Conservation (phyloP, 768 basidiomycete genomes). For the Panus rudis region DNA sequence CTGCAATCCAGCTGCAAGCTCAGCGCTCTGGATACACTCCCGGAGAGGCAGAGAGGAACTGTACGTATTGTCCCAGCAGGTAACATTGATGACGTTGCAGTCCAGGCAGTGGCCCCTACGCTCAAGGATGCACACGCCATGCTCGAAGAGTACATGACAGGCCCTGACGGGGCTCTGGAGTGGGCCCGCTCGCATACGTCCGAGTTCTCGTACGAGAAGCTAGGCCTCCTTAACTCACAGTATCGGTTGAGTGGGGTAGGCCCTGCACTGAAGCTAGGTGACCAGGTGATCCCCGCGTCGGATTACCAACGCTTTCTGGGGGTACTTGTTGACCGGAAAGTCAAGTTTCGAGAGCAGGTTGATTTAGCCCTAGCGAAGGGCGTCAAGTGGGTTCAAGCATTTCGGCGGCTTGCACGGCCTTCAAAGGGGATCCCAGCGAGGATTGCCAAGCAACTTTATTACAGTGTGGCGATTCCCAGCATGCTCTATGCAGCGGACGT, state of each 20-base stretch:
- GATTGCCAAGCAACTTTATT: conserved; percentile 19
- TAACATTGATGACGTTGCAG: conserved; percentile 13
- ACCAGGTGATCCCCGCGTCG: conserved; percentile 15
- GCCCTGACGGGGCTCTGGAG: conserved; percentile 14
- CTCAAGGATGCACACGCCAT: conserved; percentile 3
- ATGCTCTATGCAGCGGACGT: conserved; percentile 29
- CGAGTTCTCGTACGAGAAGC: conserved; percentile 15
- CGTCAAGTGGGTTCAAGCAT: conserved; percentile 13
- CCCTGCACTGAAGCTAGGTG: conserved; percentile 9
- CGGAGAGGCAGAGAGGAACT: no score
- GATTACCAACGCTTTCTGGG: conserved; percentile 21
- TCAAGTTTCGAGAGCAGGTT: conserved; percentile 18
- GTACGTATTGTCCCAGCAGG: no score
- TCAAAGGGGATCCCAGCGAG: conserved; percentile 14
- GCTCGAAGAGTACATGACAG: conserved; percentile 9
- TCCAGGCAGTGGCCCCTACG: conserved; percentile 4
- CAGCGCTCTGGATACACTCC: no score
- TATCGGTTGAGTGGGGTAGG: background rate
- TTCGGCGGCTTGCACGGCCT: conserved; percentile 15
- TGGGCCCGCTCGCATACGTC: conserved; percentile 24
- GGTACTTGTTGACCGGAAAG: conserved; percentile 21
- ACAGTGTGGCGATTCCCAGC: conserved; percentile 19
- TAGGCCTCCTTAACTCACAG: conserved; percentile 6
- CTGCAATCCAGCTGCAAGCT: no score
- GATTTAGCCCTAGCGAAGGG: conserved; percentile 19